These are phyloP conservation scores for Suhomyces prunicola DNA, from an alignment of 805 yeast species.

Conservation along the genomic window DNA sequence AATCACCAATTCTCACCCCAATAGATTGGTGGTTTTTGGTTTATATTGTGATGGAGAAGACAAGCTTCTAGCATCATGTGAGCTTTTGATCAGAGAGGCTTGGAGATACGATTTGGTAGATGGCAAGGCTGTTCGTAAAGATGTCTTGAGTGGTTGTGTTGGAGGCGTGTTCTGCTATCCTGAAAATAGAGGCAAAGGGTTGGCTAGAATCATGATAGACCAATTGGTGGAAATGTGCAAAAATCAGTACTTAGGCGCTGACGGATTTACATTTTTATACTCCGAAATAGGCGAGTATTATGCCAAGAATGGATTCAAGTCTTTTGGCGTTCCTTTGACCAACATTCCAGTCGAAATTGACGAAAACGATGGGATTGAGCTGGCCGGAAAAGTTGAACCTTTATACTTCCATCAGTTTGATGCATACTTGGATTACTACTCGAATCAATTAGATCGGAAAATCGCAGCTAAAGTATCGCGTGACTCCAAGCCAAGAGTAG, in stretches of 20 bases:
- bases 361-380: conserved; percentile 3
- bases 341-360: conserved; percentile 18
- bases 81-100: conserved; percentile 30
- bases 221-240: conserved; percentile 27
- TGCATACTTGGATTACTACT: conserved; percentile 19
- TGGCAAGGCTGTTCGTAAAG: conserved; percentile 14
- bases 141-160: conserved; percentile 32
- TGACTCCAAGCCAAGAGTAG: conserved; percentile 31
- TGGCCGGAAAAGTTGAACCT: not conserved
- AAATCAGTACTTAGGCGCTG: conserved; percentile 21
- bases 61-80: conserved; percentile 31
- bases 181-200: conserved; percentile 35
- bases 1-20: conserved; percentile 15
- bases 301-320: conserved; percentile 34
- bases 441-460: conserved; percentile 16
- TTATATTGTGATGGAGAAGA: conserved; percentile 16
- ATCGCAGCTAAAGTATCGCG: conserved; percentile 15
- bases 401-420: conserved; percentile 29
- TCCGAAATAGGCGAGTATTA: conserved; percentile 46
- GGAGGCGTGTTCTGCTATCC: conserved; percentile 43
- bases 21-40: conserved; percentile 23
- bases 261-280: conserved; percentile 37
- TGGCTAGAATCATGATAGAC: conserved; percentile 39
- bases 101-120: conserved; percentile 20
- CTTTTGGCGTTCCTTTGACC: conserved; percentile 34